Evolutionary conservation across 2,329 filamentous ascomycete species (phyloP).

Genomic region (Magnaporthiopsis rhizophila): DNA sequence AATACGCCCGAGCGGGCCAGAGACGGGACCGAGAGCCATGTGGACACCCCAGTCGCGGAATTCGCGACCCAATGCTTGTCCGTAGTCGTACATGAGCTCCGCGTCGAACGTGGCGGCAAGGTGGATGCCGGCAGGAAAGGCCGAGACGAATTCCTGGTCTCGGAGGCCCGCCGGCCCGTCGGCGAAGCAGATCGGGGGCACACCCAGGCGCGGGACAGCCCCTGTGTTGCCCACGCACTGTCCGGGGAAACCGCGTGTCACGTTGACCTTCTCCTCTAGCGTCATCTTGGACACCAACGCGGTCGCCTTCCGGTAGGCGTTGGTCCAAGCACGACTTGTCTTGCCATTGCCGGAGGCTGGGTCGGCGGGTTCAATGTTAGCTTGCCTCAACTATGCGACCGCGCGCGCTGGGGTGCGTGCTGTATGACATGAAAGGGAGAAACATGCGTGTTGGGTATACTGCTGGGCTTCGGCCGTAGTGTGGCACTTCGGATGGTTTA

Average conservation of each 20-base stretch:
- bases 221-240: constrained; percentile 24
- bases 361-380: background rate
- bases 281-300: constrained; percentile 29
- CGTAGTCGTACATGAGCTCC: constrained; percentile 56
- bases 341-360: constrained; percentile 21
- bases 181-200: constrained; percentile 36
- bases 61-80: constrained; percentile 59
- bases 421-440: background rate
- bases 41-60: constrained; percentile 63
- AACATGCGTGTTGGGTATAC: constrained; percentile 24
- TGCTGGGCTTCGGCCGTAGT: constrained; percentile 25
- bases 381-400: background rate
- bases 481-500: constrained; percentile 20
- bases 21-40: constrained; percentile 51
- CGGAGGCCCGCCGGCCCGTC: constrained; percentile 29
- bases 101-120: constrained; percentile 65
- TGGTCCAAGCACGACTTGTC: constrained; percentile 22
- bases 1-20: constrained; percentile 54
- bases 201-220: constrained; percentile 28
- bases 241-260: constrained; percentile 28
- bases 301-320: constrained; percentile 26
- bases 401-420: background rate
- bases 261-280: constrained; percentile 29
- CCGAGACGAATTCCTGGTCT: constrained; percentile 25
- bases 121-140: constrained; percentile 61